A percentile compares a stretch with the other conserved stretches of the same genome.
Conservation (phyloP, 345 rosid genomes). For the Melaleuca quinquenervia region DNA sequence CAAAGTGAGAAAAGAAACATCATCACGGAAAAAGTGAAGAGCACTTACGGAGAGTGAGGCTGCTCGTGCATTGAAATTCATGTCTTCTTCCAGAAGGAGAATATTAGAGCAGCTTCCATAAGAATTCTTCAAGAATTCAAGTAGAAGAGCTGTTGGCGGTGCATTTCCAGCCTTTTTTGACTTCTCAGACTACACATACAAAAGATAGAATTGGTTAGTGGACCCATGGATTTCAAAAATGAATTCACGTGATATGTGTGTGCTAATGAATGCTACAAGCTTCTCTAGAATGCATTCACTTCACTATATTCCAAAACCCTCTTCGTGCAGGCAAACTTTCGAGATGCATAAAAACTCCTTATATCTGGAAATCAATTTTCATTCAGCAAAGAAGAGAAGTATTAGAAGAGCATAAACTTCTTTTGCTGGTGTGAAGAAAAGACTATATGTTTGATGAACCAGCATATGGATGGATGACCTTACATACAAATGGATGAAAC, state of each 20-base stretch:
- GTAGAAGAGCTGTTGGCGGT: constrained; percentile 45
- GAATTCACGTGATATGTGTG: background rate
- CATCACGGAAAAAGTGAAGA: background rate
- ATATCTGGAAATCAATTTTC: background rate
- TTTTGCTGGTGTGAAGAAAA: background rate
- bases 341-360: background rate
- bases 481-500: background rate
- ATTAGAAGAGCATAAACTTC: background rate
- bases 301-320: background rate
- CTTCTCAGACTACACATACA: constrained; percentile 59
- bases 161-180: constrained; percentile 75
- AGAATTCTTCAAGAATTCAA: constrained; percentile 56
- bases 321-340: background rate
- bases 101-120: constrained; percentile 37
- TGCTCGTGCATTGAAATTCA: constrained; percentile 84
- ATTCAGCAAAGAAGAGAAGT: background rate
- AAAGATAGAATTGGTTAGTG: background rate
- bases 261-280: background rate
- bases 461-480: background rate
- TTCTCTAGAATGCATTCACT: background rate
- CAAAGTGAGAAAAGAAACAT: background rate
- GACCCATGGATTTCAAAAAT: background rate
- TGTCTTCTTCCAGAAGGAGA: constrained; percentile 63
- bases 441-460: background rate
- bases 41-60: constrained; percentile 63